Evolutionary conservation across 2,329 filamentous ascomycete species (phyloP).

Genomic region (Sporothrix pseudoabietina): DNA sequence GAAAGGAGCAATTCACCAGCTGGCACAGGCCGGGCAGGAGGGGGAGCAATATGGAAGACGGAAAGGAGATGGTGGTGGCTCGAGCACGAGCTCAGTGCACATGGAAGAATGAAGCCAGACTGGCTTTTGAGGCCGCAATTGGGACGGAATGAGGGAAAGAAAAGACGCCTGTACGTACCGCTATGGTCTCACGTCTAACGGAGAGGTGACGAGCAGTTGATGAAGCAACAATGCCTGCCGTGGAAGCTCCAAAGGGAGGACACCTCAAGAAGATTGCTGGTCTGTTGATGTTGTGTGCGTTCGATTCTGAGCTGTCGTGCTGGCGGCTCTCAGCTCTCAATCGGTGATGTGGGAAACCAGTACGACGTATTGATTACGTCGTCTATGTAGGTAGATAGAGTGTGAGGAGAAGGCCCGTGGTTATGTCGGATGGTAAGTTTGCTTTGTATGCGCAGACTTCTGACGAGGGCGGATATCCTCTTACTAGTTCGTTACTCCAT

Average conservation of each 20-base stretch:
- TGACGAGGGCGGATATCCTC: not conserved
- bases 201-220: not conserved
- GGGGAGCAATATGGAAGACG: slow-evolving; percentile 14
- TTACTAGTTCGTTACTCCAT: not conserved
- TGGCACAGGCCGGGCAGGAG: not conserved
- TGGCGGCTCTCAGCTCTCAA: not conserved
- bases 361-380: too few species aligned
- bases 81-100: not conserved
- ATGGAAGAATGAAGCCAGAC: not conserved
- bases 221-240: not conserved
- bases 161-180: not conserved
- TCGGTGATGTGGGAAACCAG: not conserved
- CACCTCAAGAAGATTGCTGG: not conserved
- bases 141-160: not conserved
- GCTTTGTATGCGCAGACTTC: not conserved
- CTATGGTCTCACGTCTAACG: not conserved
- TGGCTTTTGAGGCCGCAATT: not conserved
- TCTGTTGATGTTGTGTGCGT: not conserved
- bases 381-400: not conserved
- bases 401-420: not conserved
- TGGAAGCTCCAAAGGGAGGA: not conserved
- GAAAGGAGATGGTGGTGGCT: slow-evolving; percentile 5
- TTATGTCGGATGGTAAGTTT: slow-evolving; percentile 11
- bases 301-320: not conserved
- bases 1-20: not conserved